Evolutionary conservation across 352 stramenopile genomes (phyloP).

Genomic region (Globisporangium perplexum): DNA sequence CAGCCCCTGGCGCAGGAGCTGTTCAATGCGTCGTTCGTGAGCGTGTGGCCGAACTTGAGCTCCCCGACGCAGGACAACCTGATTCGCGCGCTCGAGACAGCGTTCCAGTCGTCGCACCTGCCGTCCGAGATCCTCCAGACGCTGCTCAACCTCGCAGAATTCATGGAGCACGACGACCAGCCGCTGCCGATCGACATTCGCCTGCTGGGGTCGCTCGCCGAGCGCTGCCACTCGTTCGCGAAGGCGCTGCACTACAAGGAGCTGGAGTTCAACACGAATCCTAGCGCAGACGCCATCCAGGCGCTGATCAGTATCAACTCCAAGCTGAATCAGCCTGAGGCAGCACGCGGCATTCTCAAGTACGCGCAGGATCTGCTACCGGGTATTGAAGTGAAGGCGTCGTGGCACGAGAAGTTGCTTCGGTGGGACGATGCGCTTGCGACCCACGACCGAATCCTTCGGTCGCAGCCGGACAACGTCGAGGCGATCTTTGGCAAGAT

Average conservation of each 20-base stretch:
- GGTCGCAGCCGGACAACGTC: constrained; percentile 80
- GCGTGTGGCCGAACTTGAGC: constrained; percentile 96
- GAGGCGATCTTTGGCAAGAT: constrained; percentile 97
- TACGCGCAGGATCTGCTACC: constrained; percentile 77
- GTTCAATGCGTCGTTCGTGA: constrained; percentile 99
- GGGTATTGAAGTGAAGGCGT: constrained; percentile 89
- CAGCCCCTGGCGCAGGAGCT: constrained; percentile 97
- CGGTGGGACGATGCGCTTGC: constrained; percentile 96
- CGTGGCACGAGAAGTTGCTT: constrained; percentile 98
- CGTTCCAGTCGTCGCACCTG: constrained; percentile 89
- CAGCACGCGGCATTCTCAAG: constrained; percentile 98
- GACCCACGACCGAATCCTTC: constrained; percentile 89
- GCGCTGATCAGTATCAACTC: constrained; percentile 99
- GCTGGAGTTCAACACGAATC: constrained; percentile 93
- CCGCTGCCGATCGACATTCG: constrained; percentile 97
- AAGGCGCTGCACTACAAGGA: constrained; percentile 99
- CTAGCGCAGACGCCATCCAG: constrained; percentile 93
- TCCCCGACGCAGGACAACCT: constrained; percentile 90
- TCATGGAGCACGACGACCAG: constrained; percentile 99
- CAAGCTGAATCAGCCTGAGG: constrained; percentile 94
- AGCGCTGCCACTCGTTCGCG: constrained; percentile 98
- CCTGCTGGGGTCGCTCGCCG: constrained; percentile 93
- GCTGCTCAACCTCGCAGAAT: constrained; percentile 98
- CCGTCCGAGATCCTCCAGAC: constrained; percentile 98
- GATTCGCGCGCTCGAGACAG: constrained; percentile 92